Evolutionary conservation across 257 asterid species (phyloP).

Genomic region (Sherardia arvensis): DNA sequence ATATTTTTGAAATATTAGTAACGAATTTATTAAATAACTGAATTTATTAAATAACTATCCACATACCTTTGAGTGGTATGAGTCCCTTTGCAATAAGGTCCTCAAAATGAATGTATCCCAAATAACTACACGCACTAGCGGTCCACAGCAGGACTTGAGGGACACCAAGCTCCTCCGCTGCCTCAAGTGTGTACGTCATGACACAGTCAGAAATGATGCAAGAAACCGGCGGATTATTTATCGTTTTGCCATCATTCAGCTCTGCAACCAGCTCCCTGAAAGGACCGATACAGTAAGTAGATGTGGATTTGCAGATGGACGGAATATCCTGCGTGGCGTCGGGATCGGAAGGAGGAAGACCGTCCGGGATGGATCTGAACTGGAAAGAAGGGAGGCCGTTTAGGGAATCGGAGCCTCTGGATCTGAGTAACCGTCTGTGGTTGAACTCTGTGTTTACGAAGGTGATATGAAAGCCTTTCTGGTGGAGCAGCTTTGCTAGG

Average conservation of each 20-base stretch:
- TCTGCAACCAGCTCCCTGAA: conserved; percentile 13
- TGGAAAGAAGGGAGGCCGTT: conserved; percentile 21
- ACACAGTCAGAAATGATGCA: conserved; percentile 20
- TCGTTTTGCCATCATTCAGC: too few relatives aligned
- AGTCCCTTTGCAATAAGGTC: conserved; percentile 19
- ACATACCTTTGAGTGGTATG: conserved; percentile 18
- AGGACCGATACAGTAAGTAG: conserved; percentile 11
- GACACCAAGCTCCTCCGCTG: conserved; percentile 24
- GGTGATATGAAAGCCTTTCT: conserved; percentile 24
- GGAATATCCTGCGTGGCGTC: conserved; percentile 24
- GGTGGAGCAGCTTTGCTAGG: conserved; percentile 26
- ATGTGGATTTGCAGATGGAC: conserved; percentile 17
- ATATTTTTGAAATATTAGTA: too few relatives aligned
- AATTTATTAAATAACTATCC: too few relatives aligned
- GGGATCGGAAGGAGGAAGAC: conserved; percentile 24
- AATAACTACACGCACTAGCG: conserved; percentile 13
- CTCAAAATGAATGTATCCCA: conserved; percentile 12
- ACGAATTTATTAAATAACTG: too few relatives aligned
- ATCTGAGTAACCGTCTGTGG: conserved; percentile 19
- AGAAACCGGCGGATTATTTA: conserved; percentile 23
- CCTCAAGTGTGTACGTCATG: conserved; percentile 19
- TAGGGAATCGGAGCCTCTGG: conserved; percentile 21
- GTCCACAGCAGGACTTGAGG: conserved; percentile 22
- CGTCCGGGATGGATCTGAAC: conserved; percentile 25
- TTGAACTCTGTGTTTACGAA: conserved; percentile 21